A percentile compares a stretch with the other conserved stretches of the same genome.
phyloP scores from a whole-genome alignment of 2,329 filamentous ascomycete species.

The Nemania sp. region DNA sequence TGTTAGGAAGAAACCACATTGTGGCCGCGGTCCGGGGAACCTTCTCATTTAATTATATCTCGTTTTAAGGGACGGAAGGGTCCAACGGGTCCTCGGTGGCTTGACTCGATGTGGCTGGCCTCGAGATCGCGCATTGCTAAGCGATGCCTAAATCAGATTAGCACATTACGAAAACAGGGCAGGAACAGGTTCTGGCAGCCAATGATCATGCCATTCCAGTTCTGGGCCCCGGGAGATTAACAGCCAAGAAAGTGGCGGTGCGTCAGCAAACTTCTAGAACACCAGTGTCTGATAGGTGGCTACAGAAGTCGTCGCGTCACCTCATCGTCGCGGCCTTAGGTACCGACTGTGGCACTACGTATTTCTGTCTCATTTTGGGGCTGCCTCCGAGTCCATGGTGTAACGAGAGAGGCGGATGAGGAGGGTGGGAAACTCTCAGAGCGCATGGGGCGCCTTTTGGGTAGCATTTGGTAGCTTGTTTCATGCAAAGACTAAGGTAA shows the following conservation, averaged over 20 bases:
- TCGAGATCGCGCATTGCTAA: constrained; percentile 17
- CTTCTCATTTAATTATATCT: constrained; percentile 32
- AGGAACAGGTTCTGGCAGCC: constrained; percentile 25
- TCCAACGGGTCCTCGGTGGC: constrained; percentile 29
- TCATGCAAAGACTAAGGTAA: constrained; percentile 1
- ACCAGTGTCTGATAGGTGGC: neutral
- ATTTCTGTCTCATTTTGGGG: too few species aligned
- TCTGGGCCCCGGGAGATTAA: constrained; percentile 1
- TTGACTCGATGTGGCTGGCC: constrained; percentile 40
- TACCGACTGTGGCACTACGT: too few species aligned
- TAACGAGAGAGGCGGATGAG: neutral
- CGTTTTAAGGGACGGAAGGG: constrained; percentile 31
- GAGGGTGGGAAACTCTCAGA: too few species aligned
- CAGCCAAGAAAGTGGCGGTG: constrained; percentile 36
- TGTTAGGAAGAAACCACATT: neutral
- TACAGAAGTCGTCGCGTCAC: too few species aligned
- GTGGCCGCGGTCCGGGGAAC: too few species aligned
- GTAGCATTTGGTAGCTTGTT: too few species aligned
- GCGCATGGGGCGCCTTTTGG: too few species aligned
- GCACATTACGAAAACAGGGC: constrained; percentile 34
- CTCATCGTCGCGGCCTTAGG: too few species aligned
- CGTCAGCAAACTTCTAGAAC: constrained; percentile 15
- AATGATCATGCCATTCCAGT: neutral
- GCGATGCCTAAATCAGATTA: constrained; percentile 15
- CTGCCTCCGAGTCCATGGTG: too few species aligned